Evolutionary conservation across 371 early-diverging fungal genomes (phyloP).

Genomic region (Mortierella sp.): DNA sequence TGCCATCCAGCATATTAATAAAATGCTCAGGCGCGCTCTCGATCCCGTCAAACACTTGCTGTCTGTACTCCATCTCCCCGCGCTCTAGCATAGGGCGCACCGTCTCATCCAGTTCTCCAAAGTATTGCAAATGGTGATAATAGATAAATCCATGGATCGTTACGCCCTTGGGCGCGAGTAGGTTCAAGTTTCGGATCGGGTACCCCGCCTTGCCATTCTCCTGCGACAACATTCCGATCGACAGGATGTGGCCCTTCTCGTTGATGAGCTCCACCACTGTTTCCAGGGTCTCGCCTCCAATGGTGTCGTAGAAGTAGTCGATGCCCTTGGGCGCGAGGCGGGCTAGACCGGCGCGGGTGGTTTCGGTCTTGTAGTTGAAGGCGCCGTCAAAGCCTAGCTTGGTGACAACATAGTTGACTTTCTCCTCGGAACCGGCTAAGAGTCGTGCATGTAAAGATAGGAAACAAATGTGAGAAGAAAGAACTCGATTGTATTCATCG

Average conservation of each 20-base stretch:
- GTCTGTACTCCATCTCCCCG: conserved; percentile 29
- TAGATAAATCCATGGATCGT: conserved; percentile 48
- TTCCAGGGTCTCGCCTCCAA: conserved; percentile 40
- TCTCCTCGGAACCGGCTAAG: conserved; percentile 46
- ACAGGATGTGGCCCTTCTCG: conserved; percentile 39
- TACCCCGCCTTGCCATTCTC: conserved; percentile 48
- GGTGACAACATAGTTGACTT: conserved; percentile 26
- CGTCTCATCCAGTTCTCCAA: conserved; percentile 33
- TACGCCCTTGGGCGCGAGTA: conserved; percentile 30
- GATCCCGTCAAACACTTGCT: conserved; percentile 47
- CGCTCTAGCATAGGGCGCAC: conserved; percentile 42
- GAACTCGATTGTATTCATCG: no score
- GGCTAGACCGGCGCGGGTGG: conserved; percentile 29
- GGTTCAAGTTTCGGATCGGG: conserved; percentile 42
- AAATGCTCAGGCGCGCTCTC: conserved; percentile 45
- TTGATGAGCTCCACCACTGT: conserved; percentile 38
- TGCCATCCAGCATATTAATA: conserved; percentile 49
- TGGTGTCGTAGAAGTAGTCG: conserved; percentile 46
- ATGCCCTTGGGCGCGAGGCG: conserved; percentile 47
- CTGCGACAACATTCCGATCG: conserved; percentile 57
- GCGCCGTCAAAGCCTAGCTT: conserved; percentile 42
- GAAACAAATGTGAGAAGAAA: background rate
- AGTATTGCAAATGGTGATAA: conserved; percentile 50
- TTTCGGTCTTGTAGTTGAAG: conserved; percentile 51
- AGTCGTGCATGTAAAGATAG: no score